These are phyloP conservation scores for Obba rivulosa DNA, from an alignment of 768 basidiomycete genomes.

Conservation along the genomic window DNA sequence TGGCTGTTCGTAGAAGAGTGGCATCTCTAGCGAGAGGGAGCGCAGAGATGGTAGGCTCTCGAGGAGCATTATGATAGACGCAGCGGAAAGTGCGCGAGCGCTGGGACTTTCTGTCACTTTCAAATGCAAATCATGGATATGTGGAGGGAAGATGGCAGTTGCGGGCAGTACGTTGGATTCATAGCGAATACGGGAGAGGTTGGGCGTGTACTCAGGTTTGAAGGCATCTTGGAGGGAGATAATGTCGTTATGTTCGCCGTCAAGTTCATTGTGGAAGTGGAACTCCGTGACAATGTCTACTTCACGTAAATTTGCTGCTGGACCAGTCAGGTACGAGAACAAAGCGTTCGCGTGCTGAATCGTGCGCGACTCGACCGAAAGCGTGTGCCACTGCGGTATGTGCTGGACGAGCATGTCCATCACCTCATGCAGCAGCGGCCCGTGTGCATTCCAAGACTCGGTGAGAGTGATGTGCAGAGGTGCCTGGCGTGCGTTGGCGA, in stretches of 20 bases:
- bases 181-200: conserved; percentile 9
- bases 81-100: conserved; percentile 17
- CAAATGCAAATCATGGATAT: conserved; percentile 13
- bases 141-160: conserved; percentile 27
- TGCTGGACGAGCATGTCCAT: conserved; percentile 37
- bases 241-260: conserved; percentile 6
- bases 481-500: conserved; percentile 38
- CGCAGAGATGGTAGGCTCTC: conserved; percentile 36
- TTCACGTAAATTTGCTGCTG: conserved; percentile 25
- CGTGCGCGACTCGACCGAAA: conserved; percentile 35
- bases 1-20: conserved; percentile 20
- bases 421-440: conserved; percentile 26
- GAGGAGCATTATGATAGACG: conserved; percentile 24
- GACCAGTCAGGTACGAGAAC: conserved; percentile 29
- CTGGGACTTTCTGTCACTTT: conserved; percentile 10
- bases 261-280: conserved; percentile 3
- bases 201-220: conserved; percentile 11
- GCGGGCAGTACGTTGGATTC: conserved; percentile 12
- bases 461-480: conserved; percentile 43
- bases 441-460: conserved; percentile 18
- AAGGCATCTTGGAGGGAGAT: conserved; percentile 8
- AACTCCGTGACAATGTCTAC: conserved; percentile 20
- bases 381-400: conserved; percentile 37
- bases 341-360: conserved; percentile 35
- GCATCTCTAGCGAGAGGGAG: conserved; percentile 35